These are phyloP conservation scores for Orychophragmus violaceus DNA, from an alignment of 345 rosid genomes.

Conservation along the genomic window DNA sequence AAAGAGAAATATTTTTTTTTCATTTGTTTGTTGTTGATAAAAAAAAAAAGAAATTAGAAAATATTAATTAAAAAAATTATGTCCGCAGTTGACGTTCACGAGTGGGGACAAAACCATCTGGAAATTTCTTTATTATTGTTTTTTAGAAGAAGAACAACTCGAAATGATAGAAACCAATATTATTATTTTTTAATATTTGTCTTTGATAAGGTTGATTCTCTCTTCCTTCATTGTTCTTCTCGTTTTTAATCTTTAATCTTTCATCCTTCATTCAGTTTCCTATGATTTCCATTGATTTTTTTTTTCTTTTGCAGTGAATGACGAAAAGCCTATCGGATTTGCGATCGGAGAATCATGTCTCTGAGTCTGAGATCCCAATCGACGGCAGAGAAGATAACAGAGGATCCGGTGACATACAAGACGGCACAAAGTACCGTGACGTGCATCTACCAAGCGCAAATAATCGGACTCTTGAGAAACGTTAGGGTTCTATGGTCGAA, in stretches of 20 bases:
- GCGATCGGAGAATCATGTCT: conserved; percentile 7
- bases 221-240: too few species aligned
- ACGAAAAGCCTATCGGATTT: not conserved
- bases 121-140: not conserved
- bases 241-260: too few species aligned
- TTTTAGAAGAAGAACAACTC: not conserved
- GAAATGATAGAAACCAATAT: not conserved
- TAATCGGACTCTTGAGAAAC: conserved; percentile 55
- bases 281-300: not conserved
- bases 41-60: too few species aligned
- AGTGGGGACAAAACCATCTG: conserved; percentile 10
- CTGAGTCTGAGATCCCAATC: conserved; percentile 4
- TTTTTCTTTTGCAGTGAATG: not conserved
- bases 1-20: too few species aligned
- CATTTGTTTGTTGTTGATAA: too few species aligned
- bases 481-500: conserved; percentile 62
- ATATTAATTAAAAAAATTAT: too few species aligned
- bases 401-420: conserved; percentile 44
- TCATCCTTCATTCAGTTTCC: too few species aligned
- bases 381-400: conserved; percentile 39
- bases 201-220: not conserved
- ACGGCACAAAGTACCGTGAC: conserved; percentile 68
- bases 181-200: not conserved
- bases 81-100: too few species aligned
- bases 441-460: conserved; percentile 53